Conservation (phyloP, 306 rosid genomes). For the Pyrus betulifolia region DNA sequence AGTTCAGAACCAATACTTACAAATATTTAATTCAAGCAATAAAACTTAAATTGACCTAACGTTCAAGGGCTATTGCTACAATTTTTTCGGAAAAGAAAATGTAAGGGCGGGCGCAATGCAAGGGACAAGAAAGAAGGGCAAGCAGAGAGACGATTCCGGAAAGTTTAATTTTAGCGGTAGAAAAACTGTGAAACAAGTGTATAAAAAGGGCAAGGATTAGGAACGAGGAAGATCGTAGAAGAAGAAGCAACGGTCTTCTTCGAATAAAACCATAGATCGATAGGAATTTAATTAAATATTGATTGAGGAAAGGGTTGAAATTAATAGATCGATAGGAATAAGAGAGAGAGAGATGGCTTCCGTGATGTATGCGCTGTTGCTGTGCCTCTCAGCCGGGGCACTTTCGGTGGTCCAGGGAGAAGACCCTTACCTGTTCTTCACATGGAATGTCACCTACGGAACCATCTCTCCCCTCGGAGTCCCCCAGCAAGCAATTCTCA, state of each 20-base stretch:
- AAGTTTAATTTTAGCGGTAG: constrained; percentile 3
- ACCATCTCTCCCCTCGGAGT: constrained; percentile 65
- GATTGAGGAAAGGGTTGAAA: constrained; percentile 3
- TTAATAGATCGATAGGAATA: not conserved
- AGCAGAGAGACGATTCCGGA: not conserved
- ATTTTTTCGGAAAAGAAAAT: not conserved
- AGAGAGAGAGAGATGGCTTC: constrained; percentile 21
- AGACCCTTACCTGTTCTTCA: constrained; percentile 64
- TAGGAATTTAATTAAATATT: not conserved
- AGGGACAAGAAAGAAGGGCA: not conserved
- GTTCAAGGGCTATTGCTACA: too few relatives aligned
- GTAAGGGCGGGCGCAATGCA: not conserved
- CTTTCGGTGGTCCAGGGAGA: constrained; percentile 22
- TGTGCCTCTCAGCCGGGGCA: constrained; percentile 24
- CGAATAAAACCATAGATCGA: not conserved
- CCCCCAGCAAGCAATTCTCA: constrained; percentile 82
- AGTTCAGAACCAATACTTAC: too few relatives aligned
- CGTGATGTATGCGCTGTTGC: constrained; percentile 9
- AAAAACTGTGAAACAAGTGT: not conserved
- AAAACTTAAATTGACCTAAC: too few relatives aligned
- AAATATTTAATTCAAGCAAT: too few relatives aligned
- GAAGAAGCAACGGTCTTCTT: constrained; percentile 34
- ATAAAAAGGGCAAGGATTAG: constrained; percentile 30
- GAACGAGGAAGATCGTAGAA: constrained; percentile 9
- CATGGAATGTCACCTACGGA: constrained; percentile 78